A percentile compares a stretch with the other conserved stretches of the same genome.
These are phyloP conservation scores for Singerocomus inundabilis DNA, from an alignment of 1,284 basidiomycete genomes.

Conservation along the genomic window DNA sequence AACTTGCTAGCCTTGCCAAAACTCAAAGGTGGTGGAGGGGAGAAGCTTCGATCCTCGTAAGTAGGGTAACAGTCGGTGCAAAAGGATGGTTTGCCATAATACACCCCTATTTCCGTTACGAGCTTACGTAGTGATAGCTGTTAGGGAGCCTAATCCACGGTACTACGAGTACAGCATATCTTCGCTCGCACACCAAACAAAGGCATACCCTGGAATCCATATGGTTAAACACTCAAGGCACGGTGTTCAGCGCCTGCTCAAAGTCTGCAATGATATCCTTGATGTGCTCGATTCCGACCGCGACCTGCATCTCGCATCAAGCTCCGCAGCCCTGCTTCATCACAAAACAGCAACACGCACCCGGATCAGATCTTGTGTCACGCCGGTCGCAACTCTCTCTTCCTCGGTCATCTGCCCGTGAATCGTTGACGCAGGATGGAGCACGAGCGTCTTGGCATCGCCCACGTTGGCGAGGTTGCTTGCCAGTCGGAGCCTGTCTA, in stretches of 20 bases:
- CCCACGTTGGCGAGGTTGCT: constrained; percentile 79
- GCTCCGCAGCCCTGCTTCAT: too few relatives aligned
- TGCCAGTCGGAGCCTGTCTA: constrained; percentile 77
- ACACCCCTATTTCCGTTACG: too few relatives aligned
- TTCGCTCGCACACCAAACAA: too few relatives aligned
- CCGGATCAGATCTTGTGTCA: constrained; percentile 79
- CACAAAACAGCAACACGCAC: constrained; percentile 51
- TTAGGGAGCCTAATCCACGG: too few relatives aligned
- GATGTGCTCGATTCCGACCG: constrained; percentile 85
- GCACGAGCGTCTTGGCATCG: constrained; percentile 80
- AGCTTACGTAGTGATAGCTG: too few relatives aligned
- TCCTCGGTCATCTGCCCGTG: constrained; percentile 74
- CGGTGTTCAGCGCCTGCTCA: constrained; percentile 38
- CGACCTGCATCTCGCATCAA: constrained; percentile 39
- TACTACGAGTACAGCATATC: too few relatives aligned
- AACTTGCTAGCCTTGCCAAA: too few relatives aligned
- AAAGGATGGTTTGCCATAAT: too few relatives aligned
- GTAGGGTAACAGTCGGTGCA: too few relatives aligned
- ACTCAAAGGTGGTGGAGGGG: too few relatives aligned
- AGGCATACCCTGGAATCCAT: too few relatives aligned
- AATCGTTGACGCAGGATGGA: constrained; percentile 83
- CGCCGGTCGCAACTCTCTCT: constrained; percentile 71
- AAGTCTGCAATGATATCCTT: constrained; percentile 87
- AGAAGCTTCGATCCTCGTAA: too few relatives aligned
- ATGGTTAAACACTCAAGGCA: constrained; percentile 13